phyloP scores from a whole-genome alignment of 495 filamentous ascomycete genomes.

The Podospora bellae-mahoneyi region DNA sequence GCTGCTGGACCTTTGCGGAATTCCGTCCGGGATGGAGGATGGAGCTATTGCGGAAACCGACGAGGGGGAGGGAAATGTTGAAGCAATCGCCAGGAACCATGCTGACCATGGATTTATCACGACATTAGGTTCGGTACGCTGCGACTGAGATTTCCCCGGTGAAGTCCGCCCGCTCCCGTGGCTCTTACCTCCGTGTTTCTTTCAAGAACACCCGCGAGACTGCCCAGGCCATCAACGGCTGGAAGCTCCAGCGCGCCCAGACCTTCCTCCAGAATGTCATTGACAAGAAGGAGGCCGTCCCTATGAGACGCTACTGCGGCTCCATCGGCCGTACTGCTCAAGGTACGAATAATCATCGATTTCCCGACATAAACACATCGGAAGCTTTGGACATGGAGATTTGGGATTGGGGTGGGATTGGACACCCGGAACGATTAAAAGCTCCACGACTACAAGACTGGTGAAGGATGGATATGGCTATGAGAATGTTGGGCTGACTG shows the following conservation, averaged over 20 bases:
- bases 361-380: neutral
- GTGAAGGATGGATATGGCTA: neutral
- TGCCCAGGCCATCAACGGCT: conserved; percentile 97
- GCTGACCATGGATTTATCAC: conserved; percentile 40
- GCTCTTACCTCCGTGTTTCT: conserved; percentile 96
- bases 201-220: conserved; percentile 99
- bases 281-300: conserved; percentile 91
- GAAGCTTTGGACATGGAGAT: neutral
- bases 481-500: conserved; percentile 28
- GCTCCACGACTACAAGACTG: neutral
- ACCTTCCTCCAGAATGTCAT: conserved; percentile 95
- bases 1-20: conserved; percentile 6
- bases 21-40: conserved; percentile 2
- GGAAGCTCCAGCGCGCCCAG: conserved; percentile 93
- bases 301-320: conserved; percentile 93
- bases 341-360: conserved; percentile 65
- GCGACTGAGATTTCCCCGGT: conserved; percentile 78
- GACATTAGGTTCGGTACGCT: conserved; percentile 90
- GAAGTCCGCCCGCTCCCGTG: conserved; percentile 95
- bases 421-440: neutral
- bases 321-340: conserved; percentile 90
- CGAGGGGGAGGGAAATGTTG: neutral
- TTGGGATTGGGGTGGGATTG: conserved; percentile 6
- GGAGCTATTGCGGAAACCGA: conserved; percentile 5
- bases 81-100: conserved; percentile 10